Evolutionary conservation across 106 monocot genomes (phyloP), one percentile per base, ranked within the genome.

Genomic region (Narthecium ossifragum): DNA sequence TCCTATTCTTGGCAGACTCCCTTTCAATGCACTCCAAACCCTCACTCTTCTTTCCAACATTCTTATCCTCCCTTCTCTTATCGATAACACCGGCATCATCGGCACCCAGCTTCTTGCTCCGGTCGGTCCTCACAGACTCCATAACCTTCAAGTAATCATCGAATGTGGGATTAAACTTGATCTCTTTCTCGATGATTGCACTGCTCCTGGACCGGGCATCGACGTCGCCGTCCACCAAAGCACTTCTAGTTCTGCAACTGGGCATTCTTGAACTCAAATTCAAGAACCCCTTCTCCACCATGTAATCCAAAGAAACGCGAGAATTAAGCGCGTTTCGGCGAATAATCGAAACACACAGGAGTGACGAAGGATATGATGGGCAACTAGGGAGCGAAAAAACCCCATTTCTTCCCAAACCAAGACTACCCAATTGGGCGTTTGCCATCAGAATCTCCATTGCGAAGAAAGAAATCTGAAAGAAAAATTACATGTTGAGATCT

Each of bases 81-180:
- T 28, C 53, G 33, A n/a, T 20, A 47, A 8, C 17, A 11, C 27
- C 55, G 51, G 60, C 72, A 4, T 20, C 61, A 55, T 69, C 63
- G 25, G 27, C 57, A 29, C 32, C 31, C 18, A 23, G 43, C 31
- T 53, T 57, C 27, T 64, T 75, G 21, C 65, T 73, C 64, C 86
- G 32, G 15, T 86, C 90, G 2, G 64, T 76, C 34, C 51, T 77
- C 41, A 83, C 70, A 11, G 90, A 83, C 71, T 86, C 86, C 86
- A 86, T 72, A 45, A 84, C 69, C 68, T 86, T 90, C 51, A 90
- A 71, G 75, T 96, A 96, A 55, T 96, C 90, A 66, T 60, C 54
- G 43, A 96, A 96, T n/a, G 78, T 47, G 40, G 94, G 90, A 59
- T 54, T 80, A 66, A 96, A 90, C 8, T 55, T 69, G 20, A 83